Base-by-base conservation (phyloP, 139 green algal species). In the Limnomonas spitsbergensis region DNA sequence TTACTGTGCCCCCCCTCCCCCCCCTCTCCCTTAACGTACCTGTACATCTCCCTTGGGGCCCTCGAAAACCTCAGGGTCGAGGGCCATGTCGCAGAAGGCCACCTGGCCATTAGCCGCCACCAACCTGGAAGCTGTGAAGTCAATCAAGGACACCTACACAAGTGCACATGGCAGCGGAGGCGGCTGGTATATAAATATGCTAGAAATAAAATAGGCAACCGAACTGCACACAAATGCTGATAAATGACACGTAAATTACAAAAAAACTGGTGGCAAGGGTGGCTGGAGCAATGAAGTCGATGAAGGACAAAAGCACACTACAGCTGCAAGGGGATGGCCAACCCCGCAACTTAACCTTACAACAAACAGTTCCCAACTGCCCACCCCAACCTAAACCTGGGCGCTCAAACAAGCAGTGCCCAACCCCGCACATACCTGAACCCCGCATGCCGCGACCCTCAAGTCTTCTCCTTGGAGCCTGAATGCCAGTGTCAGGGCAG, bases 21-120 rank as follows among this genome's bases (percentile, higher is more conserved):
- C 29, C 27, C 29, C 56, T 70, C 56, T 37, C 56, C 56, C 24
- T 32, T 24, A 24, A 24, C 78, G 36, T 36, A 90, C 89, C 91
- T 98, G 94, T n/a, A 87, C 78, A 66, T 97, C 84, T 29, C 88
- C 90, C 76, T 89, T 84, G 2, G 94, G 88, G 1, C 95, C 95
- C 54, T 93, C 75, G 83, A 98, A 99, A 7, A 99, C 78, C 76
- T 92, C 91, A 0, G 92, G 90, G 79, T 99, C 95, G 3, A 68
- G 70, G 0, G 80, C 80, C 31, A 96, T 82, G 83, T 96, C 85
- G 54, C 80, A 90, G 79, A 90, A 95, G 2, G 88, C 88, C 40
- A 93, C 66, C 0, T 72, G 61, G 37, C 81, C 84, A 37, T 53
- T 66, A 1, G 53, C 40, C 0, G 78, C 88, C 34, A 81, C 53